A percentile compares a stretch with the other conserved stretches of the same genome.
phyloP scores from a whole-genome alignment of 495 filamentous ascomycete species.

The Xylaria telfairii region DNA sequence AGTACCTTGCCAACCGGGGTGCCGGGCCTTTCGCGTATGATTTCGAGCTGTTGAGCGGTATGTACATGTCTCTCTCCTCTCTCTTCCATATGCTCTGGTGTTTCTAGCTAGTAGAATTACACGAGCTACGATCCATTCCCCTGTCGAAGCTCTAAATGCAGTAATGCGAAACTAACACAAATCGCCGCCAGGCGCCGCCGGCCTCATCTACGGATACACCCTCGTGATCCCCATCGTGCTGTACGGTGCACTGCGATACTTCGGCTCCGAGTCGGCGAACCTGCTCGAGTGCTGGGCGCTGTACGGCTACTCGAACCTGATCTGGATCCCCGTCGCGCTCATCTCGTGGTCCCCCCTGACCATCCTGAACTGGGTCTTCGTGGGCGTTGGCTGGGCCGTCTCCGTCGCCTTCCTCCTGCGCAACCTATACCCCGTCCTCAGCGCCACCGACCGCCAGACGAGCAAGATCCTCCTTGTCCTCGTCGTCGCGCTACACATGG shows the following conservation, averaged over 20 bases:
- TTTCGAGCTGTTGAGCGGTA: conserved; percentile 78
- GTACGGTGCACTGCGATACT: conserved; percentile 92
- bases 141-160: background rate
- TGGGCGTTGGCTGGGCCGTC: conserved; percentile 84
- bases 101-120: background rate
- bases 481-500: conserved; percentile 85
- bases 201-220: conserved; percentile 93
- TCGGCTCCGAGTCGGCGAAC: conserved; percentile 85
- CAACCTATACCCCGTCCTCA: conserved; percentile 92
- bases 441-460: conserved; percentile 88
- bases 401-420: conserved; percentile 86
- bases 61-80: conserved; percentile 30
- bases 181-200: conserved; percentile 70
- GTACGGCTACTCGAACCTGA: conserved; percentile 93
- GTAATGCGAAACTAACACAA: background rate
- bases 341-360: conserved; percentile 85
- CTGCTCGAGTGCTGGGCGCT: conserved; percentile 91
- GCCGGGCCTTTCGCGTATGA: conserved; percentile 72
- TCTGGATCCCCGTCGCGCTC: conserved; percentile 95
- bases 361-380: conserved; percentile 91
- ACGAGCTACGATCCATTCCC: background rate
- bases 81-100: background rate
- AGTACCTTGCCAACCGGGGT: conserved; percentile 69
- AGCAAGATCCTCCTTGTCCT: conserved; percentile 85
- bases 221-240: conserved; percentile 79